Evolutionary conservation across 306 rosid species (phyloP).

Genomic region (Mucuna pruriens): DNA sequence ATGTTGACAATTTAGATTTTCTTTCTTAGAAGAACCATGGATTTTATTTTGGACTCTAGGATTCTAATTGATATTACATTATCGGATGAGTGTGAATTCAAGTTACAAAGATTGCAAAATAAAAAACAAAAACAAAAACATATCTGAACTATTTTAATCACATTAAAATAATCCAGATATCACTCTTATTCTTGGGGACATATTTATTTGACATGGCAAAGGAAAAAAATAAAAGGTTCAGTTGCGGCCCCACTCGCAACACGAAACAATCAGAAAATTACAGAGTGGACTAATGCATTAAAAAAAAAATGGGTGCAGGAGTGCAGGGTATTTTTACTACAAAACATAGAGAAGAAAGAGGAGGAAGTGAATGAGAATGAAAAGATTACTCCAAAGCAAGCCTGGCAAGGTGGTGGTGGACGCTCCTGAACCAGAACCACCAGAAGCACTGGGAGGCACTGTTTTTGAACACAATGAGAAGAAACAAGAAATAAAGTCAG

Average conservation of each 20-base stretch:
- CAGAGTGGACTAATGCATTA: background rate
- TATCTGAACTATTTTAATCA: background rate
- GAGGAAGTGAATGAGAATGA: conserved; percentile 48
- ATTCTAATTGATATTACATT: background rate
- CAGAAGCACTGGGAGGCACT: conserved; percentile 45
- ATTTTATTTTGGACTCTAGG: background rate
- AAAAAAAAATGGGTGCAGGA: conserved; percentile 10
- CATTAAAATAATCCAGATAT: background rate
- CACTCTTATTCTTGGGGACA: conserved; percentile 35
- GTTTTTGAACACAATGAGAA: conserved; percentile 36
- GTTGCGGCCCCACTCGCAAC: background rate
- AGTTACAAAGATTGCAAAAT: background rate
- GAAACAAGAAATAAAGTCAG: background rate
- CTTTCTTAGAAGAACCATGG: background rate
- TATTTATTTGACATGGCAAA: conserved; percentile 10
- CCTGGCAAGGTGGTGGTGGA: conserved; percentile 46
- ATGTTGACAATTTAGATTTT: background rate
- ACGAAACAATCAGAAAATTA: conserved; percentile 23
- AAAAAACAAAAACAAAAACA: background rate
- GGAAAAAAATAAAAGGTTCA: conserved; percentile 7
- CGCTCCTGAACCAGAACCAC: conserved; percentile 43
- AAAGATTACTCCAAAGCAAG: conserved; percentile 50
- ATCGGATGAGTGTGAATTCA: background rate
- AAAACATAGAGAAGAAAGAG: conserved; percentile 38
- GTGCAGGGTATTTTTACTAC: conserved; percentile 30